Percentiles rank a stretch among this genome's conserved stretches.
These are phyloP conservation scores for Mortierella alpina DNA, from an alignment of 192 early-diverging fungal species.

Conservation along the genomic window DNA sequence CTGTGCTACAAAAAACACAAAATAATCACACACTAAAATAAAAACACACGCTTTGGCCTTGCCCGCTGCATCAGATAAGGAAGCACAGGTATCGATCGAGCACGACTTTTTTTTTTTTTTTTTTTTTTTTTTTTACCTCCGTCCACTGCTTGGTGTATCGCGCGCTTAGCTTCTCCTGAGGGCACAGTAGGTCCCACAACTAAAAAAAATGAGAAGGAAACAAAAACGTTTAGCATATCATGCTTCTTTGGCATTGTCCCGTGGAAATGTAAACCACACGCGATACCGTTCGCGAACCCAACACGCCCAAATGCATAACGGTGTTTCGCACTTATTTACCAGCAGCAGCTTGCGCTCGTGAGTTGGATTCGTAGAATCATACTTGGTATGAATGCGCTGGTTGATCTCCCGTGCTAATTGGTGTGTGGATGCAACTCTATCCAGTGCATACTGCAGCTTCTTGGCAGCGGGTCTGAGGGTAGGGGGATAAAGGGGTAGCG, in stretches of 20 bases:
- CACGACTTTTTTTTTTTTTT: not conserved
- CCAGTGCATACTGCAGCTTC: slow-evolving; percentile 63
- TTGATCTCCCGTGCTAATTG: slow-evolving; percentile 69
- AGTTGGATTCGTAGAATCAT: slow-evolving; percentile 63
- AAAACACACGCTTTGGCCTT: not conserved
- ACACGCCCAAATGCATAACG: not conserved
- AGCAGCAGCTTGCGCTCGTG: slow-evolving; percentile 73
- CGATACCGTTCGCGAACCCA: not conserved
- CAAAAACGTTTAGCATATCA: not conserved
- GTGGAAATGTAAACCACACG: not conserved
- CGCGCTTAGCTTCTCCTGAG: slow-evolving; percentile 56
- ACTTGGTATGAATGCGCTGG: slow-evolving; percentile 67
- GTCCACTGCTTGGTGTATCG: slow-evolving; percentile 73
- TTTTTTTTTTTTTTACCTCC: slow-evolving; percentile 35
- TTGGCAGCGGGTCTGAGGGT: slow-evolving; percentile 59
- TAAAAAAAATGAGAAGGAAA: slow-evolving; percentile 25
- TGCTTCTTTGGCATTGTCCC: not conserved
- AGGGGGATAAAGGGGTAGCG: not conserved
- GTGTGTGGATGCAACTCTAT: slow-evolving; percentile 62
- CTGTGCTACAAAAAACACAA: not conserved
- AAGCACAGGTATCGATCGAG: not conserved
- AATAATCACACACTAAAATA: not conserved
- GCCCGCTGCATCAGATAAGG: not conserved
- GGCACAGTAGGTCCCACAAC: slow-evolving; percentile 74
- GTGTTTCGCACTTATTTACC: slow-evolving; percentile 36